Evolutionary conservation across 1,284 basidiomycete genomes (phyloP).

Genomic region (Leccinum griseonigrum): DNA sequence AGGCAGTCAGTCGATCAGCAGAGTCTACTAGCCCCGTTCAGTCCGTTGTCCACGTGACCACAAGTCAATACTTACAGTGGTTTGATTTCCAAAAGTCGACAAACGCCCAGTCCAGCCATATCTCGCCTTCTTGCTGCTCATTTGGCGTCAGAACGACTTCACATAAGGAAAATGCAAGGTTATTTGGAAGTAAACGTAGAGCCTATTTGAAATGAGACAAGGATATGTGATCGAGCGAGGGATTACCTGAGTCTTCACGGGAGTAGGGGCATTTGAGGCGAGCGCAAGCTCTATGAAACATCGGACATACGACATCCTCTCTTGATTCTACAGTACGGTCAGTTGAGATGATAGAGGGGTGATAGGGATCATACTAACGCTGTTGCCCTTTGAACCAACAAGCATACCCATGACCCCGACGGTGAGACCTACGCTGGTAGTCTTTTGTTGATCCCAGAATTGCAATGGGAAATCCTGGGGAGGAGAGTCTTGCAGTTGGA

Average conservation of each 20-base stretch:
- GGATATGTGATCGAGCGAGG: constrained; percentile 7
- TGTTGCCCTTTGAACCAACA: constrained; percentile 68
- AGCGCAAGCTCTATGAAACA: constrained; percentile 87
- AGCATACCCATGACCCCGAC: constrained; percentile 80
- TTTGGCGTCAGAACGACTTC: constrained; percentile 63
- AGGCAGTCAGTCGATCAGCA: neutral
- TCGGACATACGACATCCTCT: constrained; percentile 69
- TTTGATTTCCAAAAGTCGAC: constrained; percentile 99
- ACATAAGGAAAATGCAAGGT: constrained; percentile 58
- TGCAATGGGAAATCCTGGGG: constrained; percentile 95
- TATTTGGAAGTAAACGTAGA: constrained; percentile 63
- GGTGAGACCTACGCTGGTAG: constrained; percentile 73
- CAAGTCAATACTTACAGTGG: constrained; percentile 66
- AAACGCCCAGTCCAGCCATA: constrained; percentile 99
- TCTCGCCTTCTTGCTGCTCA: constrained; percentile 67
- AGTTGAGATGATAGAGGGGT: neutral
- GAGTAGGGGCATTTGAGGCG: constrained; percentile 87
- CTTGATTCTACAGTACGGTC: constrained; percentile 45
- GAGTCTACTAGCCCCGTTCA: neutral
- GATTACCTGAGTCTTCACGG: constrained; percentile 79
- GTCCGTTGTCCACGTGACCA: neutral
- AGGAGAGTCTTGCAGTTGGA: constrained; percentile 61
- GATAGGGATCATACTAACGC: constrained; percentile 38
- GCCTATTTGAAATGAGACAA: constrained; percentile 43
- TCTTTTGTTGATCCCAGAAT: constrained; percentile 94